Evolutionary conservation across 345 rosid species (phyloP), one percentile per base, ranked within the genome.

Genomic region (Murraya koenigii): DNA sequence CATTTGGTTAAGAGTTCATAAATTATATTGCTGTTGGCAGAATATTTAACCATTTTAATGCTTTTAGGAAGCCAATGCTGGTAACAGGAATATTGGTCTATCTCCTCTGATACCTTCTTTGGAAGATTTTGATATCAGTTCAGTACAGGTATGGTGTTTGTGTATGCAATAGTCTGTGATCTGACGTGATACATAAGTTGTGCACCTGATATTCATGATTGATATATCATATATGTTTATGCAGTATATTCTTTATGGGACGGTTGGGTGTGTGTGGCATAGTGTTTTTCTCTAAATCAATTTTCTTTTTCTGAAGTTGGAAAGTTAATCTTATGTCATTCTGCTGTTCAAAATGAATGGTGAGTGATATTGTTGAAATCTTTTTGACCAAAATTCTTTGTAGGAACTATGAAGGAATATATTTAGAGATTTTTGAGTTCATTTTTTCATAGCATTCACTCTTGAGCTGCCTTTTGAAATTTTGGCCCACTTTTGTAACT

Each of bases 81-180:
- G 85, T 63, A 83, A 76, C 82, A 86, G 80, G 87, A 85, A 82
- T 61, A 44, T 69, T 70, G 92, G 87, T 55, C 74, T 88, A 66
- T 93, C 96, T 78, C 87, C 87, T 54, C 72, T 84, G 66, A 89
- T 78, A 77, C 86, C 91, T 30, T 79, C 90, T 82, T 62, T 86
- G 78, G 84, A 78, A 77, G 97, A 88, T 30, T 76, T 89, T 82
- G 96, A 94, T 79, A 73, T 84, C 81, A 75, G 77, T 75, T 83
- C 87, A 77, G 85, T 94, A 91, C 98, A 94, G 98, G 98, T 94
- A 86, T 64, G 68, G 28, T 74, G 47, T 78, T 71, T 69, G 15
- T 72, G 55, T 62, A 61, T 72, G 72, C 72, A 67, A 49, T 23
- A 54, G 61, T 83, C 62, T 71, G 75, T 77, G 36, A 41, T 71